Conservation (phyloP, 768 basidiomycete species). For the Termitomyces heimii region DNA sequence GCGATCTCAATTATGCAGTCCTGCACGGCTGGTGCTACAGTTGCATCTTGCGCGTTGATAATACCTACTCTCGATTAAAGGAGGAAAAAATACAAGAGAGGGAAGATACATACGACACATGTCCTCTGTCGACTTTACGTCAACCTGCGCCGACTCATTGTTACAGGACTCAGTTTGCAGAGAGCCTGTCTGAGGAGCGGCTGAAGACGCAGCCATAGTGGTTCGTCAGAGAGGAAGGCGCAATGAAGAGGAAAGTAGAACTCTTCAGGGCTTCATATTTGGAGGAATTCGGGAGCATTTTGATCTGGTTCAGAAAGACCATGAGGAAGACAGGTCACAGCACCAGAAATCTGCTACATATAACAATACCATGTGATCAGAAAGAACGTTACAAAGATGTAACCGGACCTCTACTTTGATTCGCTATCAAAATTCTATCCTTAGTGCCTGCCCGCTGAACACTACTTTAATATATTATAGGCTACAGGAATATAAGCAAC, state of each 20-base stretch:
- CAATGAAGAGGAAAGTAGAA: not conserved
- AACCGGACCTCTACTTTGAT: too few relatives aligned
- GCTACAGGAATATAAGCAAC: too few relatives aligned
- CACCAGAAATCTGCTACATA: too few relatives aligned
- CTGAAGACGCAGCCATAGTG: not conserved
- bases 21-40: constrained; percentile 21
- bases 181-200: constrained; percentile 10
- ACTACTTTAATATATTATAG: too few relatives aligned
- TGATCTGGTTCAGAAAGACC: not conserved
- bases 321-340: not conserved
- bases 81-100: not conserved
- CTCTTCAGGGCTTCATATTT: not conserved
- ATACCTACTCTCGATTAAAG: constrained; percentile 13
- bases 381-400: too few relatives aligned
- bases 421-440: too few relatives aligned
- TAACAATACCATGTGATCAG: too few relatives aligned
- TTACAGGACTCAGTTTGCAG: constrained; percentile 24
- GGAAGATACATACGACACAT: constrained; percentile 20
- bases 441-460: too few relatives aligned
- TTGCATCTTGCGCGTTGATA: constrained; percentile 25
- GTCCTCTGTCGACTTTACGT: constrained; percentile 22
- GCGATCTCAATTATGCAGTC: constrained; percentile 23
- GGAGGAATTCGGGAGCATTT: not conserved
- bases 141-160: constrained; percentile 19
- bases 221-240: not conserved